Evolutionary conservation across 2,329 filamentous ascomycete species (phyloP).

Genomic region (Tolypocladium endophyticum): DNA sequence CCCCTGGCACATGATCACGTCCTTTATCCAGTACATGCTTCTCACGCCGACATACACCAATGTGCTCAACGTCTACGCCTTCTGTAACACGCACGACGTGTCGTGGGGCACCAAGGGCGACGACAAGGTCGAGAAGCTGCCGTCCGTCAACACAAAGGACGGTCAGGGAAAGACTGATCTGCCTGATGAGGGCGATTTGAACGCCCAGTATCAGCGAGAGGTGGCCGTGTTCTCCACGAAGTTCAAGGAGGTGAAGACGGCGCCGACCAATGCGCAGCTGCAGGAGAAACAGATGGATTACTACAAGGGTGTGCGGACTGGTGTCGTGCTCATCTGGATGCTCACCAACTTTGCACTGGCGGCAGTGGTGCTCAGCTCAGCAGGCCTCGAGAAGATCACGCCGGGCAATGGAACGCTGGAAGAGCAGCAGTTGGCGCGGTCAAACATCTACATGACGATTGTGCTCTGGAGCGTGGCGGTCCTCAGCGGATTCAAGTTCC

Average conservation of each 20-base stretch:
- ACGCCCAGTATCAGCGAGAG: slow-evolving; percentile 88
- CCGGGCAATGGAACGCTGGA: slow-evolving; percentile 25
- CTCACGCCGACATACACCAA: slow-evolving; percentile 96
- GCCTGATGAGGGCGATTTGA: slow-evolving; percentile 88
- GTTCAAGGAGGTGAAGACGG: slow-evolving; percentile 59
- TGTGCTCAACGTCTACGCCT: slow-evolving; percentile 96
- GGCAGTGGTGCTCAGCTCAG: slow-evolving; percentile 77
- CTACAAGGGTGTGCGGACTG: slow-evolving; percentile 89
- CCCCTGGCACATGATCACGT: slow-evolving; percentile 99
- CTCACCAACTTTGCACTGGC: slow-evolving; percentile 86
- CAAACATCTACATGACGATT: slow-evolving; percentile 75
- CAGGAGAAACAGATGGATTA: slow-evolving; percentile 93
- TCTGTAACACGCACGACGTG: slow-evolving; percentile 96
- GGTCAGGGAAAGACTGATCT: slow-evolving; percentile 88
- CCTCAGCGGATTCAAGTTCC: slow-evolving; percentile 74
- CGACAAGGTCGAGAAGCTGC: slow-evolving; percentile 86
- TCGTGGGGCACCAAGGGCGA: slow-evolving; percentile 98
- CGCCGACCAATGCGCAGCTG: slow-evolving; percentile 40
- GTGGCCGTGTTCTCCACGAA: slow-evolving; percentile 65
- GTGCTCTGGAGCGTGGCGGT: slow-evolving; percentile 84
- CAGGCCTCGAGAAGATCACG: slow-evolving; percentile 62
- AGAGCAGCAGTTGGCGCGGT: slow-evolving; percentile 41
- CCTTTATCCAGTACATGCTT: slow-evolving; percentile 86
- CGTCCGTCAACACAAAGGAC: slow-evolving; percentile 80
- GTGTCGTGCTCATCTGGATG: slow-evolving; percentile 92